Conservation (phyloP, 2,329 filamentous ascomycete genomes). For the Penicillium hesseltinei region DNA sequence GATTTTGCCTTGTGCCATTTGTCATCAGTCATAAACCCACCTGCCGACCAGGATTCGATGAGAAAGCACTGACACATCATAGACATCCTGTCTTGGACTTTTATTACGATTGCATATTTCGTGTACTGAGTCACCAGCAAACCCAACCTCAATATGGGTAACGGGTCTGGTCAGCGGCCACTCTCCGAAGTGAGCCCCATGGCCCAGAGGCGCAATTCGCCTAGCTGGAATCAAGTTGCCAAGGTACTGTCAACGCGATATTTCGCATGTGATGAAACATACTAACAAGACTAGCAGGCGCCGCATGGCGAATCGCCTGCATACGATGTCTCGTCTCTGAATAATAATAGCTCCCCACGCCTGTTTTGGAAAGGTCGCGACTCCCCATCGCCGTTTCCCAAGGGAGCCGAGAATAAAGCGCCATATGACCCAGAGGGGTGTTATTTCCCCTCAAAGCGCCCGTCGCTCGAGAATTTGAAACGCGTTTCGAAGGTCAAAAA, state of each 20-base stretch:
- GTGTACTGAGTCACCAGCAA: constrained; percentile 19
- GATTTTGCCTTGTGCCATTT: neutral
- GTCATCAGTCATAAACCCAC: constrained; percentile 1
- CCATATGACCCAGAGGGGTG: constrained; percentile 60
- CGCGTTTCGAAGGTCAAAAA: constrained; percentile 95
- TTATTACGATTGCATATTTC: constrained; percentile 1
- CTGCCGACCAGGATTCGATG: constrained; percentile 1
- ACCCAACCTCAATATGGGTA: constrained; percentile 63
- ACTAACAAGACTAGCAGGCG: constrained; percentile 57
- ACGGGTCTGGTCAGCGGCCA: constrained; percentile 64
- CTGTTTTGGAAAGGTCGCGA: constrained; percentile 84
- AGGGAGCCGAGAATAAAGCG: constrained; percentile 67
- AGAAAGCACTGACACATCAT: constrained; percentile 12
- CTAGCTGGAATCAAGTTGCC: constrained; percentile 74
- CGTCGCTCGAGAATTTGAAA: constrained; percentile 93
- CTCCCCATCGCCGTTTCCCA: constrained; percentile 64
- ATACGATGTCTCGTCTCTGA: constrained; percentile 78
- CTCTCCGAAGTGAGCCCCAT: constrained; percentile 86
- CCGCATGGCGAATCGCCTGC: constrained; percentile 73
- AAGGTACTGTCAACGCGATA: constrained; percentile 56
- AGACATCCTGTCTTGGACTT: constrained; percentile 10
- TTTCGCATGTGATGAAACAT: neutral
- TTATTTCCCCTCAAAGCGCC: constrained; percentile 72
- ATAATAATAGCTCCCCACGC: constrained; percentile 66
- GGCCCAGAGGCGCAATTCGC: constrained; percentile 85